Base-by-base conservation (phyloP, 2,329 filamentous ascomycete genomes). In the Rhinocladiella similis region DNA sequence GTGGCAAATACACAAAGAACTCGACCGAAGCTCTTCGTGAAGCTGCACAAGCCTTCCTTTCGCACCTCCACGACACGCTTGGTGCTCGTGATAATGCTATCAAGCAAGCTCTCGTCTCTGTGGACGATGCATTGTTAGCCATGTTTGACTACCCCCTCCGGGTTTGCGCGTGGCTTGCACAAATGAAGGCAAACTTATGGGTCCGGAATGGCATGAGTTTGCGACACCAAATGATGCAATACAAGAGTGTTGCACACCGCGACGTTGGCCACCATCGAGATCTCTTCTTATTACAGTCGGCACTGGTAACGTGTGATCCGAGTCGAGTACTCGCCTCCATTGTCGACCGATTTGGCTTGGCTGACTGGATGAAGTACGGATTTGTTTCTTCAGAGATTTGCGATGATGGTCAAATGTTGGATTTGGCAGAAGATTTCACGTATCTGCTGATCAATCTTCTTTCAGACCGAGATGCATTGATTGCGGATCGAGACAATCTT, bases 101-200 rank as follows among this genome's bases (percentile, higher is more conserved):
- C 19, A 63, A 63, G 36, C 22, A 35, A 43, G 43, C 45, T 9
- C 46, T 63, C 41, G 53, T 50, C 13, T 50, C 77, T 0, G 76
- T 87, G 0, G 89, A 96, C 66, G 91, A 96, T 69, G 87, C 92
- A 67, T 78, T 96, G 19, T 86, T 96, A 70, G 87, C 89, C 1
- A 84, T 91, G 50, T 96, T 99, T 67, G 94, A 99, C 71, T 96
- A 90, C 66, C 93, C 95, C 0, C 79, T 99, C 3, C 84, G 95
- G 50, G 92, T 97, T 0, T 97, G 91, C 70, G 91, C 91, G 18
- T 99, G 94, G 94, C 79, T 99, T 29, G 90, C 94, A 5, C 95
- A 99, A 75, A 97, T 99, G 85, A 96, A 96, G 72, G 91, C 93
- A 16, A 90, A 91, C 50, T 96, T 97, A 86, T 99, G 95, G 94